phyloP scores from a whole-genome alignment of 1,139 yeast genomes.

The Martiniozyma asiatica region DNA sequence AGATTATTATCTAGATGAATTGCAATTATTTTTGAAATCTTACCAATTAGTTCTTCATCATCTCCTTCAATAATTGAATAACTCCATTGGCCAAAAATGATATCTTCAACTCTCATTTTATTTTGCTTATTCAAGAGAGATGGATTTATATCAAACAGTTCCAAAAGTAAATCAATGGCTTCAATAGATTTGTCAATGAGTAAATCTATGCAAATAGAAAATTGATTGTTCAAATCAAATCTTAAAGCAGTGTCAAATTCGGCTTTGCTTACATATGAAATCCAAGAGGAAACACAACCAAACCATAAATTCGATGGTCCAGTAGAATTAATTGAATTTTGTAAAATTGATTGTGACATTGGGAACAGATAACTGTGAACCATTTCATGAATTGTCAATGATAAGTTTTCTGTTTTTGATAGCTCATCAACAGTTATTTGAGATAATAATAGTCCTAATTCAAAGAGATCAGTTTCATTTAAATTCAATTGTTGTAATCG shows the following conservation, averaged over 20 bases:
- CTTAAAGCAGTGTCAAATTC: conserved; percentile 27
- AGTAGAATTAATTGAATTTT: too few species aligned
- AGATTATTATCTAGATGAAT: conserved; percentile 41
- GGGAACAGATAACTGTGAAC: conserved; percentile 4
- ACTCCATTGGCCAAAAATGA: conserved; percentile 37
- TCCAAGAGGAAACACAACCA: conserved; percentile 29
- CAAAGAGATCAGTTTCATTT: not conserved
- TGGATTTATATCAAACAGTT: conserved; percentile 36
- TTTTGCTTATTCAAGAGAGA: conserved; percentile 24
- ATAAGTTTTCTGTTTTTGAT: conserved; percentile 3
- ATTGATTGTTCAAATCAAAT: conserved; percentile 26
- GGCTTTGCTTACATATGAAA: conserved; percentile 29
- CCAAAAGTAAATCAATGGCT: conserved; percentile 30
- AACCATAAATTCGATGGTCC: too few species aligned
- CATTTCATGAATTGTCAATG: conserved; percentile 2
- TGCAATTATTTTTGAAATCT: conserved; percentile 39
- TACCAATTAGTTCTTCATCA: conserved; percentile 26
- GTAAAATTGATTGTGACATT: too few species aligned
- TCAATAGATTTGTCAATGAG: conserved; percentile 11
- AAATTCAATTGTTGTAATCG: not conserved
- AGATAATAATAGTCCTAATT: conserved; percentile 6
- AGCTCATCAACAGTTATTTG: conserved; percentile 10
- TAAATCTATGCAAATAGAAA: conserved; percentile 19
- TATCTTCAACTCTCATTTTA: conserved; percentile 19
- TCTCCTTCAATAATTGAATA: conserved; percentile 24